Base-by-base conservation (phyloP, 495 filamentous ascomycete species). In the Symbiotaphrina buchneri region DNA sequence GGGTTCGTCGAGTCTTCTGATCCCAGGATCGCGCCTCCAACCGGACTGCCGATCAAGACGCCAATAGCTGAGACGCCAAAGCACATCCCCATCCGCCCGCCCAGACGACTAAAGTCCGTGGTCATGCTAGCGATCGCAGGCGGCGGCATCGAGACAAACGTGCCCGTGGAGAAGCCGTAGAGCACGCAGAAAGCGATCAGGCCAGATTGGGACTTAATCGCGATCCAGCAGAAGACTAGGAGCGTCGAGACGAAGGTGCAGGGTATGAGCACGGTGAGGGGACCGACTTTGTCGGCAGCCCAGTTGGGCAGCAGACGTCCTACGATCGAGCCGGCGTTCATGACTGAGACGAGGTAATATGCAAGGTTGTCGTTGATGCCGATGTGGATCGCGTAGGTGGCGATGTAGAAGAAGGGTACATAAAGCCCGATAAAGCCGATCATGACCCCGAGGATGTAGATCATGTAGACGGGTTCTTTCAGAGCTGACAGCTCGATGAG, bases 31-130 rank as follows among this genome's bases (percentile, higher is more conserved):
- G 8, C 30, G 6, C 33, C 33, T 5, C 13, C 27, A 13, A 10
- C 28, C 6, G 33, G 33, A 10, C 18, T 27, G 2, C 33, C 33
- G 4, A 5, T 5, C 5, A 36, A 22, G 5, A 36, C 16, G 11
- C 27, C 33, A 8, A 21, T 21, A 6, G 28, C 26, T 6, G 16
- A 16, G 15, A 32, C 16, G 8, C 15, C 27, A 15, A 36, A 36
- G 14, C 28, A 17, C 33, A 32, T 36, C 14, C 33, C 33, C 5
- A 36, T 36, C 2, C 33, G 26, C n/a, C 14, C 33, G 33, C 33
- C 33, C n/a, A 33, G 13, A 13, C 21, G 18, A 6, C 18, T 14
- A 19, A 19, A 15, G 13, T 28, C 28, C 16, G 8, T 27, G 7
- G 32, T 28, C 16, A 34, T 27, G 6, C 14, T 28, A 2, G 22